Evolutionary conservation across 225 moss, liverwort and hornwort species (phyloP), one percentile per base, ranked within the genome.

Genomic region (Climacium dendroides): DNA sequence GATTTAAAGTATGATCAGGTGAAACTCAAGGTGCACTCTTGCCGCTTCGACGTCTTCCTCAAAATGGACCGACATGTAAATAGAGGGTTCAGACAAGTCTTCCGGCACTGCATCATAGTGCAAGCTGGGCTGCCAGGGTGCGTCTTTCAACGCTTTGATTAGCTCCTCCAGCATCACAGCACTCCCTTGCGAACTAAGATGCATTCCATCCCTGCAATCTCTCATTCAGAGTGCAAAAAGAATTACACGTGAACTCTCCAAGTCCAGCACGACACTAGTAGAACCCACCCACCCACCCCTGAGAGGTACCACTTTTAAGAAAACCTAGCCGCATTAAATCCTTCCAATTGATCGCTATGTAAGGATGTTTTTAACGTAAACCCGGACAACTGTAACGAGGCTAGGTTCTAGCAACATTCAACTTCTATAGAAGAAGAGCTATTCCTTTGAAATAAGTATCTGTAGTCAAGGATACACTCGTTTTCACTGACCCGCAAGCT

Each of bases 191-290:
- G 92, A 82, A 74, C 94, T 92, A 70, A 98, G 94, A 88, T 98
- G 97, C 97, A 97, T 92, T 80, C 98, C 97, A 90, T 98, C 97
- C 70, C 96, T 97, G 92, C 91, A 93, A 69, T n/a, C 45, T n/a
- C 85, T 53, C 67, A 50, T 45, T n/a, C 57, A 85, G 17, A 81
- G 64, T 28, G 25, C 63, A 37, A 43, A 30, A 28, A 75, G 57
- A 73, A 65, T 50, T 13, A 19, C 65, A 48, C 20, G 11, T 30
- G 57, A 64, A 9, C 75, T 82, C 85, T 41, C 28, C 10, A 65
- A 73, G 15, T 54, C 19, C 77, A 67, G 26, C 25, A 75, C 13
- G 28, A 69, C 41, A 89, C 58, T 45, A 24, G 7, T 4, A 41
- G 37, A 50, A 84, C 17, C 3, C 55, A 7, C 19, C 7, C 30